A percentile compares a stretch with the other conserved stretches of the same genome.
These are phyloP conservation scores for Hibiscus trionum DNA, from an alignment of 345 rosid species.

Conservation along the genomic window DNA sequence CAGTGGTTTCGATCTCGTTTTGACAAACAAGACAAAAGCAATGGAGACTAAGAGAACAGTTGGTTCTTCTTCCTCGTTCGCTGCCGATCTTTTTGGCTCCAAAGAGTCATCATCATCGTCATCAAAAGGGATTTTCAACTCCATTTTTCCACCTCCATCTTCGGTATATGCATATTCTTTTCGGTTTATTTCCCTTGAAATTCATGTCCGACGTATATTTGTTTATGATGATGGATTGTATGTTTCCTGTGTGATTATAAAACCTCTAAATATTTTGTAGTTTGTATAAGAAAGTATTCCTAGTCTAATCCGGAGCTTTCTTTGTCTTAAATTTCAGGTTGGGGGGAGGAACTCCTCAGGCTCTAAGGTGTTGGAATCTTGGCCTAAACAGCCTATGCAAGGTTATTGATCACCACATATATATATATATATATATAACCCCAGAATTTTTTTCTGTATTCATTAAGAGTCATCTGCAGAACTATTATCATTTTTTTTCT, in stretches of 20 bases:
- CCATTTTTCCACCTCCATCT: slow-evolving; percentile 58
- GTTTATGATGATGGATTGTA: too few species aligned
- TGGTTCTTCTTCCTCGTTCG: slow-evolving; percentile 43
- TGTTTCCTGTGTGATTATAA: too few species aligned
- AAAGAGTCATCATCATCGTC: slow-evolving; percentile 42
- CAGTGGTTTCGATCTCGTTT: background rate
- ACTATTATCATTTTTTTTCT: too few species aligned
- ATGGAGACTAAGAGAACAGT: slow-evolving; percentile 52
- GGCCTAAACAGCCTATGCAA: slow-evolving; percentile 19
- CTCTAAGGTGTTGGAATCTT: slow-evolving; percentile 34
- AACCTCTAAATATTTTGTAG: too few species aligned
- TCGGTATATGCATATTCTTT: slow-evolving; percentile 25
- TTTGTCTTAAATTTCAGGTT: slow-evolving; percentile 28
- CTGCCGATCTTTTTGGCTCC: slow-evolving; percentile 59
- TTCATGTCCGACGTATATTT: too few species aligned
- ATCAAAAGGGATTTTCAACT: slow-evolving; percentile 45
- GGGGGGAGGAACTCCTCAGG: slow-evolving; percentile 32
- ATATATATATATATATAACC: too few species aligned
- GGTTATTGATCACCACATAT: background rate
- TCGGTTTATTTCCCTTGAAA: too few species aligned
- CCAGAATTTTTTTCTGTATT: too few species aligned
- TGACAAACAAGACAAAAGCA: background rate
- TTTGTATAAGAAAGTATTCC: background rate
- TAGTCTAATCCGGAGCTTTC: background rate
- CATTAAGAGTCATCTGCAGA: too few species aligned